Percentiles rank a stretch among this genome's conserved stretches.
Evolutionary conservation across 352 stramenopile species (phyloP).

Genomic region (Nothophytophthora sp.): DNA sequence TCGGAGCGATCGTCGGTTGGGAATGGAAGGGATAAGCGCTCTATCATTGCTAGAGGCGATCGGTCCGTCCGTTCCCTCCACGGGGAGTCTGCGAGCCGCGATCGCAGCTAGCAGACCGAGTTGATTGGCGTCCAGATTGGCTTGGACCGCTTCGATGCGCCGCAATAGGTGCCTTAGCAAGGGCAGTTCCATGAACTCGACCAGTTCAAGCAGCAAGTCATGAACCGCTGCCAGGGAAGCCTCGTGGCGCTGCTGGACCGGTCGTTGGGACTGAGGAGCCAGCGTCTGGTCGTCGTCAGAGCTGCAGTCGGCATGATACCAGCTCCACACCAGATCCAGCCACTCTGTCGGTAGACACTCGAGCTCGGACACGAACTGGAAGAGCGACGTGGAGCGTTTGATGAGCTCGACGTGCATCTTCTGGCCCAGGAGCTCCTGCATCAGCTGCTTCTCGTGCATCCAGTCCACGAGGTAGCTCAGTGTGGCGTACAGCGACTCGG

Average conservation of each 20-base stretch:
- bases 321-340: slow-evolving; percentile 58
- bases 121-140: slow-evolving; percentile 29
- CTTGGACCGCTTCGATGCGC: slow-evolving; percentile 20
- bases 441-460: slow-evolving; percentile 47
- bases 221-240: slow-evolving; percentile 41
- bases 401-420: slow-evolving; percentile 73
- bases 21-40: neutral
- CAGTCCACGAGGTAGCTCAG: slow-evolving; percentile 42
- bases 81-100: slow-evolving; percentile 21
- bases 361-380: slow-evolving; percentile 52
- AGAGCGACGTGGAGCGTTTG: slow-evolving; percentile 59
- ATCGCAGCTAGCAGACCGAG: slow-evolving; percentile 35
- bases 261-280: slow-evolving; percentile 6
- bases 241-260: slow-evolving; percentile 42
- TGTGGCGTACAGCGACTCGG: slow-evolving; percentile 17
- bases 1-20: slow-evolving; percentile 16
- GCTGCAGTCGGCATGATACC: slow-evolving; percentile 32
- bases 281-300: neutral
- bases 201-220: slow-evolving; percentile 55
- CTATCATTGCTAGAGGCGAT: neutral
- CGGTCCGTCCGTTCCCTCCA: too few species aligned
- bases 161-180: slow-evolving; percentile 35
- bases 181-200: slow-evolving; percentile 43
- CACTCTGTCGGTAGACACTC: slow-evolving; percentile 33
- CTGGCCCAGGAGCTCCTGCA: slow-evolving; percentile 59